Base-by-base conservation (phyloP, 2,329 filamentous ascomycete genomes). In the Stromatinia cepivora region DNA sequence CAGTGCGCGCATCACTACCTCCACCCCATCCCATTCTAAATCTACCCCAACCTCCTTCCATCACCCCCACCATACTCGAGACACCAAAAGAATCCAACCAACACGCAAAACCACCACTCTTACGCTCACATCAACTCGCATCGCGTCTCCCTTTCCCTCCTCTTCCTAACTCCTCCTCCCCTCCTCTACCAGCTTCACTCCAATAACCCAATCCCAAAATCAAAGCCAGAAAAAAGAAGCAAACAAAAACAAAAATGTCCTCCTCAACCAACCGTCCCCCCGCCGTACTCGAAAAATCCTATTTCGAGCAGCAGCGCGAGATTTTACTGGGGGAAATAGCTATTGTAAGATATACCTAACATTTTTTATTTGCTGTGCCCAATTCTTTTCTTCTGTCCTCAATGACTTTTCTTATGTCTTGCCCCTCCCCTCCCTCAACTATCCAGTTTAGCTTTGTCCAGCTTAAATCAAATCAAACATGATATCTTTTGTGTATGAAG, bases 261-360 rank as follows among this genome's bases (percentile, higher is more conserved):
- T 53, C 31, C 45, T 46, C 50, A 45, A 58, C 36, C 58, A 62
- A 46, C 7, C 66, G 46, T 15, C 39, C 25, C 67, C 61, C 70
- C 15, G 20, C 71, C 5, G 71, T 72, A 1, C 71, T 72, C 6
- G 83, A 85, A 69, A 88, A 87, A 79, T 82, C 88, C 0, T 92
- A 90, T 75, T 94, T 93, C 75, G 90, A 93, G 77, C 86, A 90
- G 77, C 91, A 94, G 81, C 87, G 92, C 71, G 90, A 90, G 75
- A 82, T 87, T 9, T 83, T 94, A 42, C 83, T 94, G 6, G 84
- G 85, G 59, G 91, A 94, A 74, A 92, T 94, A 75, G 90, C 89
- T 71, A 84, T 89, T 81, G 91, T 92, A 76, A 59, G 81, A 42
- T 42, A 6, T 28, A 46, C 6, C 34, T 25, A 39, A 25, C 15